phyloP scores from a whole-genome alignment of 106 monocot species.

The Apostasia ramifera region DNA sequence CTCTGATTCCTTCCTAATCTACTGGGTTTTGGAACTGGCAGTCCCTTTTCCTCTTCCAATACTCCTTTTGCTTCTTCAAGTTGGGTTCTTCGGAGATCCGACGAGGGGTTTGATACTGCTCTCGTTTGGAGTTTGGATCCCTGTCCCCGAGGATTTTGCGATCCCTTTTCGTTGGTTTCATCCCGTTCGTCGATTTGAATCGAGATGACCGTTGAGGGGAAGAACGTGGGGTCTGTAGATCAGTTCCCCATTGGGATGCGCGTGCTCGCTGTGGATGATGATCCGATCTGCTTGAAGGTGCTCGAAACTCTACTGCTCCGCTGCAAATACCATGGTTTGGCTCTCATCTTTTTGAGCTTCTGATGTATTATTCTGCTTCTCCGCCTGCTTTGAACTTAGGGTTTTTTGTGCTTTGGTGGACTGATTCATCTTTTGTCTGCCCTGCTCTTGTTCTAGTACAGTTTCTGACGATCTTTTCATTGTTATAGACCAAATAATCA shows the following conservation, averaged over 20 bases:
- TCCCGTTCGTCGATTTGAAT: not conserved
- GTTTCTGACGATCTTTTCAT: not conserved
- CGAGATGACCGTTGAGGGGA: constrained; percentile 10
- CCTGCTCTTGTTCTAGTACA: not conserved
- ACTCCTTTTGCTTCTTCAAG: not conserved
- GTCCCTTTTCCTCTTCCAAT: not conserved
- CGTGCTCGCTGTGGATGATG: constrained; percentile 41
- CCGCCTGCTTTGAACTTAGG: not conserved
- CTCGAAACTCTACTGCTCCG: constrained; percentile 26
- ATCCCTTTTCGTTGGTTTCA: not conserved
- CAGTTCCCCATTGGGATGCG: constrained; percentile 38
- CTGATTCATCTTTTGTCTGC: not conserved
- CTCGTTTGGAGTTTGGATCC: no score
- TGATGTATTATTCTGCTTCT: not conserved
- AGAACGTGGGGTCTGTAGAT: constrained; percentile 12
- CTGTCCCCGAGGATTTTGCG: not conserved
- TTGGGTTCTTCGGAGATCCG: not conserved
- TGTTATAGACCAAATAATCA: not conserved
- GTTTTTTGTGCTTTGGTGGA: not conserved
- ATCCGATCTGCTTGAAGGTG: constrained; percentile 28
- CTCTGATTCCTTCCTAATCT: not conserved
- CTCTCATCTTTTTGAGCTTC: not conserved
- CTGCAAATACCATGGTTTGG: constrained; percentile 33
- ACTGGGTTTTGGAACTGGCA: not conserved
- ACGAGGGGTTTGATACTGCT: not conserved